Percentiles rank a stretch among this genome's conserved stretches.
Conservation (phyloP, 495 filamentous ascomycete species). For the Lophiostoma macrostomum region DNA sequence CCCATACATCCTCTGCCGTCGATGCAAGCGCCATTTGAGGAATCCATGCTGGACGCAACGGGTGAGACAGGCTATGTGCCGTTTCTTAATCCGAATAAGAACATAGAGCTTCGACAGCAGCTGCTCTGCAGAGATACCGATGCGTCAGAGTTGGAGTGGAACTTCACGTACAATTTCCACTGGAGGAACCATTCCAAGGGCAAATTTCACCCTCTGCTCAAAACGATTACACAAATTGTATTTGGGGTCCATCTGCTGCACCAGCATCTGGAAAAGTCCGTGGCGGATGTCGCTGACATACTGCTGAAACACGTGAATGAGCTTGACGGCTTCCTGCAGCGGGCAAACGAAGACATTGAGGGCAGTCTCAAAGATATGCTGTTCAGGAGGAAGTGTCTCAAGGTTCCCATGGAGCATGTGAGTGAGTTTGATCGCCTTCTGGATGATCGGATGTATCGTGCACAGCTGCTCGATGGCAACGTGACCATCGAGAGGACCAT, state of each 20-base stretch:
- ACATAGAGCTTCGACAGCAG: conserved; percentile 55
- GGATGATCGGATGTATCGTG: conserved; percentile 73
- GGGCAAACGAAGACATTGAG: conserved; percentile 79
- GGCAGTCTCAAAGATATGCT: conserved; percentile 77
- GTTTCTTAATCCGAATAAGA: conserved; percentile 23
- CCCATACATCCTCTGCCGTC: conserved; percentile 75
- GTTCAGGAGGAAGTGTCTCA: conserved; percentile 74
- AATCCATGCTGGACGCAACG: conserved; percentile 77
- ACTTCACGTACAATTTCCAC: conserved; percentile 62
- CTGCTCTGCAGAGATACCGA: conserved; percentile 59
- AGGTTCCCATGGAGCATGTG: conserved; percentile 78
- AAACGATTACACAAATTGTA: conserved; percentile 85
- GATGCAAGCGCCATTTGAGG: conserved; percentile 90
- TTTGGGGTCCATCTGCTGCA: conserved; percentile 91
- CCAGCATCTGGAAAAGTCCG: conserved; percentile 80
- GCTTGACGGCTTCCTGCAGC: conserved; percentile 83
- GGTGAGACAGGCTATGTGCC: conserved; percentile 40
- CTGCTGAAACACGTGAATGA: conserved; percentile 91
- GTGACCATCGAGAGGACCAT: conserved; percentile 88
- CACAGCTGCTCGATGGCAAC: conserved; percentile 79
- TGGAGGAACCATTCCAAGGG: conserved; percentile 70
- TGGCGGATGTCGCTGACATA: conserved; percentile 81
- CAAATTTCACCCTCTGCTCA: conserved; percentile 80
- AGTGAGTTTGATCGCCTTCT: conserved; percentile 88
- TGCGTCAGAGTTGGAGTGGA: conserved; percentile 45